A percentile compares a stretch with the other conserved stretches of the same genome.
phyloP scores from a whole-genome alignment of 192 early-diverging fungal species.

The Podila horticola region DNA sequence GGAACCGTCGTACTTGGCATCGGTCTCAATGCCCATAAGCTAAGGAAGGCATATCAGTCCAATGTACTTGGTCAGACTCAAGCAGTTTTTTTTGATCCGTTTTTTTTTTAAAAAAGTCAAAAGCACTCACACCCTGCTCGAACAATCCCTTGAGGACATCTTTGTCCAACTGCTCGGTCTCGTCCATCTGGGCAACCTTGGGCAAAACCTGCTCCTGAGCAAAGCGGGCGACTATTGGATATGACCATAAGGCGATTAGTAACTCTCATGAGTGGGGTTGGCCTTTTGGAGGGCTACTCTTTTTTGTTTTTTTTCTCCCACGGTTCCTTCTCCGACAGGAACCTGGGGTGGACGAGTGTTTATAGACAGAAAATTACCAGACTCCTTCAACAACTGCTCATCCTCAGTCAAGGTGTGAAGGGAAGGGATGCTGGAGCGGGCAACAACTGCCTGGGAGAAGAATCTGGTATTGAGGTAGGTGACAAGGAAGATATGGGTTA shows the following conservation, averaged over 20 bases:
- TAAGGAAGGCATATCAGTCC: conserved; percentile 14
- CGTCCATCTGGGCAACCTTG: conserved; percentile 92
- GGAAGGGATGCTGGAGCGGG: conserved; percentile 62
- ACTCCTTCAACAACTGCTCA: conserved; percentile 85
- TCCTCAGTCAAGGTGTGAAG: conserved; percentile 89
- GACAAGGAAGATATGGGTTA: neutral
- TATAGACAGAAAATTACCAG: conserved; percentile 57
- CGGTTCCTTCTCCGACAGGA: neutral
- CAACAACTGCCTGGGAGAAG: conserved; percentile 59
- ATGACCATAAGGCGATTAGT: neutral
- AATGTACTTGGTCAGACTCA: neutral
- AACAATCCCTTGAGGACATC: conserved; percentile 85
- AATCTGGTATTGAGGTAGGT: conserved; percentile 37
- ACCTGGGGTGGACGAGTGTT: neutral
- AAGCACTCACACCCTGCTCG: conserved; percentile 82
- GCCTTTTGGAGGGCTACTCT: neutral
- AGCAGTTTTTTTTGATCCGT: neutral
- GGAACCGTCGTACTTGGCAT: conserved; percentile 81
- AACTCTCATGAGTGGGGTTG: neutral
- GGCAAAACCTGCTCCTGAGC: conserved; percentile 87
- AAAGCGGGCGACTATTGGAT: conserved; percentile 78
- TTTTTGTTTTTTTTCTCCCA: neutral
- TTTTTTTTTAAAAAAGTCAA: neutral
- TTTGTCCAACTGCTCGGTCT: conserved; percentile 84
- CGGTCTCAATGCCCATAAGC: conserved; percentile 95